Evolutionary conservation across 2,329 filamentous ascomycete genomes (phyloP).

Genomic region (Calonectria hongkongensis): DNA sequence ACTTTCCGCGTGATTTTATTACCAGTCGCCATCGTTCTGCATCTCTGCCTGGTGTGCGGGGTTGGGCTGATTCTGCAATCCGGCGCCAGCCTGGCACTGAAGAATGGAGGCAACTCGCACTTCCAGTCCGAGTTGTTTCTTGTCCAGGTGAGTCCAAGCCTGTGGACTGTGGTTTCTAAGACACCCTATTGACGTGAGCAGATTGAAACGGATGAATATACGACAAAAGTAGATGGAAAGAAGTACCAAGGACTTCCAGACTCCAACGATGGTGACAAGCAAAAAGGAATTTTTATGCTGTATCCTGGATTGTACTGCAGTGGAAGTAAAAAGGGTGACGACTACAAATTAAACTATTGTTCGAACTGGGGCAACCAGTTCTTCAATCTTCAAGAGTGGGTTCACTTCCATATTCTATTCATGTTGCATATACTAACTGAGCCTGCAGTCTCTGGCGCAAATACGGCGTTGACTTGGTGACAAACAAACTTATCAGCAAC

Average conservation of each 20-base stretch:
- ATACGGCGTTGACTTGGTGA: slow-evolving; percentile 10
- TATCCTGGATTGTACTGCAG: slow-evolving; percentile 14
- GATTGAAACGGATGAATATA: slow-evolving; percentile 9
- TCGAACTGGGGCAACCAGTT: slow-evolving; percentile 5
- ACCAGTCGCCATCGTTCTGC: slow-evolving; percentile 4
- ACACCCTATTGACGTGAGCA: background rate
- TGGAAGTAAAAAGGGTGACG: background rate
- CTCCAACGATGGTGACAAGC: background rate
- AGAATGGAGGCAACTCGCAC: background rate
- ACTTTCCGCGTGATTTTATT: background rate
- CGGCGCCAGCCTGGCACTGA: slow-evolving; percentile 1
- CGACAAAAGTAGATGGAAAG: background rate
- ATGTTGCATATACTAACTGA: background rate
- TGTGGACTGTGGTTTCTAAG: background rate
- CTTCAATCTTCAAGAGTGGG: slow-evolving; percentile 5
- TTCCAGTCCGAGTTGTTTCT: slow-evolving; percentile 23
- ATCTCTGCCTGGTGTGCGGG: slow-evolving; percentile 11
- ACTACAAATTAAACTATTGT: background rate
- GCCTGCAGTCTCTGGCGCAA: background rate
- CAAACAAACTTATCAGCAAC: background rate
- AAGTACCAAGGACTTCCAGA: background rate
- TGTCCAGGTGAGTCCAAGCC: background rate
- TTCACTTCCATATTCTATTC: background rate
- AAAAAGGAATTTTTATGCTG: background rate
- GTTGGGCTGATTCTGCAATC: slow-evolving; percentile 22